A percentile compares a stretch with the other conserved stretches of the same genome.
Evolutionary conservation across 257 asterid species (phyloP).

Genomic region (Striga asiatica): DNA sequence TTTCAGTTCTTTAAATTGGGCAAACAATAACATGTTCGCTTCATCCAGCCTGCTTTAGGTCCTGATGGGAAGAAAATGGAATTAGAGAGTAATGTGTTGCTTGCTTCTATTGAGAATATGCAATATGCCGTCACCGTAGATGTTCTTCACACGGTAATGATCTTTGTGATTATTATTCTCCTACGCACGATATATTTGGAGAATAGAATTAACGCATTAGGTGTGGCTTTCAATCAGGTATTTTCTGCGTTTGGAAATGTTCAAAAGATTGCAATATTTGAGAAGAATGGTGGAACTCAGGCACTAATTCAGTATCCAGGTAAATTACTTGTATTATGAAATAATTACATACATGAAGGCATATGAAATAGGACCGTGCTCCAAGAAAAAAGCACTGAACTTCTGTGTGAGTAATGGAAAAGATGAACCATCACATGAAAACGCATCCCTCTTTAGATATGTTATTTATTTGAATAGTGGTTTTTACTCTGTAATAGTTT

Average conservation of each 20-base stretch:
- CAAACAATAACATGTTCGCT: conserved; percentile 15
- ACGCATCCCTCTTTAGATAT: no score
- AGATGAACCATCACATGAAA: not conserved
- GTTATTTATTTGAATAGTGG: no score
- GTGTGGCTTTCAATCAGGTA: conserved; percentile 34
- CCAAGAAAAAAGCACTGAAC: no score
- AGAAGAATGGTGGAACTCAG: conserved; percentile 85
- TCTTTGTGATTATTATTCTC: conserved; percentile 7
- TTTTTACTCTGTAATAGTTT: not conserved
- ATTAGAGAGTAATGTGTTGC: conserved; percentile 69
- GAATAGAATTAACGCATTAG: not conserved
- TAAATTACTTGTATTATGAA: conserved; percentile 21
- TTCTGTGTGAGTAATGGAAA: not conserved
- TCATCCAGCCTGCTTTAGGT: conserved; percentile 68
- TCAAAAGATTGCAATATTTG: conserved; percentile 84
- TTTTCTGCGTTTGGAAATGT: conserved; percentile 69
- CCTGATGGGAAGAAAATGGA: conserved; percentile 70
- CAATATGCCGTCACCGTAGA: conserved; percentile 77
- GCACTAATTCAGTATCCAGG: conserved; percentile 77
- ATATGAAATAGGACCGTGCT: no score
- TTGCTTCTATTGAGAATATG: conserved; percentile 76
- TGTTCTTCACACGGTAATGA: conserved; percentile 53
- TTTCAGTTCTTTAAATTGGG: conserved; percentile 4
- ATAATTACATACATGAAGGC: no score
- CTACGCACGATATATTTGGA: not conserved